Percentiles rank a stretch among this genome's conserved stretches.
phyloP scores from a whole-genome alignment of 305 asterid genomes.

The Galium porrigens region DNA sequence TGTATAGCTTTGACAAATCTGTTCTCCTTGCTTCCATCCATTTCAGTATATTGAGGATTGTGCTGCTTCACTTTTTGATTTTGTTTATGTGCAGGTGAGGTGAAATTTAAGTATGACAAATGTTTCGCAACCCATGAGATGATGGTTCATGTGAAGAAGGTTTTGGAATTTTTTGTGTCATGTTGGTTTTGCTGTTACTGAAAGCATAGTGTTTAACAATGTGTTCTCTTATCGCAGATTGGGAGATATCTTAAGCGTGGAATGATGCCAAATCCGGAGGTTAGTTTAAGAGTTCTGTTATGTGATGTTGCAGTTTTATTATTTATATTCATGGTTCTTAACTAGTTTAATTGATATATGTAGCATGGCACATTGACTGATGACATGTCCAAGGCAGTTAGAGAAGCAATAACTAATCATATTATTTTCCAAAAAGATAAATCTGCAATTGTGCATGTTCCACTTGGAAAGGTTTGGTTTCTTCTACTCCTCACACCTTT shows the following conservation, averaged over 20 bases:
- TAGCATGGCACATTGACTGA: constrained; percentile 86
- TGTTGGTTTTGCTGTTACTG: constrained; percentile 9
- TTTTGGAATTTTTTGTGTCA: constrained; percentile 18
- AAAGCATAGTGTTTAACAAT: constrained; percentile 17
- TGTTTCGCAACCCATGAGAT: constrained; percentile 70
- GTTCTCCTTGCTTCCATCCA: neutral
- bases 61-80: neutral
- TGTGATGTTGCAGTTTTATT: constrained; percentile 7
- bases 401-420: constrained; percentile 55
- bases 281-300: constrained; percentile 20
- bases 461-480: constrained; percentile 69
- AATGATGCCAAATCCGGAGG: constrained; percentile 74
- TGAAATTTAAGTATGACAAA: constrained; percentile 68
- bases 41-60: neutral
- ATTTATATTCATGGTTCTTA: neutral
- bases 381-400: constrained; percentile 57
- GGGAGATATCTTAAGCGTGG: constrained; percentile 52
- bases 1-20: neutral
- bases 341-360: constrained; percentile 11
- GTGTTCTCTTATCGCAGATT: constrained; percentile 35
- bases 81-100: constrained; percentile 42
- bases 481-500: constrained; percentile 7
- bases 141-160: constrained; percentile 84
- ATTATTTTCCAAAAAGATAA: constrained; percentile 79
- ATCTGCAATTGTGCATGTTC: constrained; percentile 91